Evolutionary conservation across 2,329 filamentous ascomycete species (phyloP), one percentile per base, ranked within the genome.

Genomic region (Trichoderma afroharzianum): DNA sequence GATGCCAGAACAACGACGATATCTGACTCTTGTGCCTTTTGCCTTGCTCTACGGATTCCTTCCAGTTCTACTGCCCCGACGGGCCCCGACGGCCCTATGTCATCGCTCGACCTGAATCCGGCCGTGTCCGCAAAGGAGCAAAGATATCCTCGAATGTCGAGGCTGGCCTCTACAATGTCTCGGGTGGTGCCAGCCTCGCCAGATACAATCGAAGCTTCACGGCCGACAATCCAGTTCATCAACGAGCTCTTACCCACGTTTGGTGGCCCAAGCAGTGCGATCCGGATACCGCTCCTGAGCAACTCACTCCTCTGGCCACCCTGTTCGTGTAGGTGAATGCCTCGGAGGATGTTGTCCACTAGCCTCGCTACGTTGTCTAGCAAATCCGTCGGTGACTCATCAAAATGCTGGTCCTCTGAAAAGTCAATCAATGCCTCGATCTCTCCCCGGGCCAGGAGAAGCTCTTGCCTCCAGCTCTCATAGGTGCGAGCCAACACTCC

Each of bases 401-500:
- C 95, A 77, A 99, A 97, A 82, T 98, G 93, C 81, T 99, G 95
- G 77, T 98, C 96, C 80, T 99, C 96, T 1, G 93, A 92, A 79
- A 99, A 99, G 81, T 99, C 96, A 73, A 99, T 98, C 75, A 99
- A 83, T 0, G 96, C 96, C 81, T 99, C 96, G 50, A 99, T 86
- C 82, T 98, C 95, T 11, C 94, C 96, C 2, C 96, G 89, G 11
- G 95, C 95, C 73, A 92, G 87, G 7, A 98, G 84, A 21, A 99
- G 83, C 74, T 90, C 86, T 74, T 88, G 84, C 30, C 95, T 90
- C 96, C 96, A 99, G 11, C 77, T 77, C 75, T 98, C 94, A 80
- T 99, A 99, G 21, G 90, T 90, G 72, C 86, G 85, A 0, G 93
- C 90, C 14, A 98, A 85, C 0, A 85, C 82, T 26, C 91, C 91